These are phyloP conservation scores for Chenopodium suecicum DNA, from an alignment of 148 eudicot species.

Conservation along the genomic window DNA sequence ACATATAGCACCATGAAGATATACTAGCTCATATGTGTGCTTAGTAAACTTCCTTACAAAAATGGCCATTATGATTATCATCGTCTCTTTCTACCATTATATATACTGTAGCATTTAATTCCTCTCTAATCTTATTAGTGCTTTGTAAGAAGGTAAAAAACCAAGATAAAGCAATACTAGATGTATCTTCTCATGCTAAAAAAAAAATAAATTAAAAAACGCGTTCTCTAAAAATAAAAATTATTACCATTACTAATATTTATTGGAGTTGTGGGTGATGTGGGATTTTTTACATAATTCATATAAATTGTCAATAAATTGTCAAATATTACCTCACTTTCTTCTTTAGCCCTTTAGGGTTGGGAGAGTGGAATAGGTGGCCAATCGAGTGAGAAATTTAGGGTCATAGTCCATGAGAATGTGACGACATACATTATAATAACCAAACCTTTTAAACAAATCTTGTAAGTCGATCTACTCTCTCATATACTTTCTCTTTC, in stretches of 20 bases:
- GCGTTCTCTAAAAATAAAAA: constrained; percentile 21
- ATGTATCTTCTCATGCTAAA: constrained; percentile 35
- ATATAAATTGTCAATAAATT: constrained; percentile 35
- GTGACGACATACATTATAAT: constrained; percentile 35
- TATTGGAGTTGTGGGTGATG: not conserved
- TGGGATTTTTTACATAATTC: constrained; percentile 13
- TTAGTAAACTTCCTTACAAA: constrained; percentile 17
- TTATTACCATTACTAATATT: not conserved
- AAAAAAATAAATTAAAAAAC: not conserved
- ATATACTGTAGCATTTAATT: constrained; percentile 6
- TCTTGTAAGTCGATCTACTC: constrained; percentile 47
- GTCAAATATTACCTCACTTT: constrained; percentile 22
- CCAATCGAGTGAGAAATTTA: constrained; percentile 29
- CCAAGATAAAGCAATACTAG: constrained; percentile 35
- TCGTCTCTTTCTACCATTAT: not conserved
- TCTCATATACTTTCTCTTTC: no score
- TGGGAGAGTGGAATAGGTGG: constrained; percentile 30
- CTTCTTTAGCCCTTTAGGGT: no score
- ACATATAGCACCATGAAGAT: constrained; percentile 45
- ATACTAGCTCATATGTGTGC: constrained; percentile 30
- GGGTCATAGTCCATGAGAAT: constrained; percentile 48
- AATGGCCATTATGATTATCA: not conserved
- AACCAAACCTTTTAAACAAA: constrained; percentile 41
- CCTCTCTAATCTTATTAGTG: constrained; percentile 31
- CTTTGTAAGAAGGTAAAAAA: constrained; percentile 35